These are phyloP conservation scores for Jasminum sambac DNA, from an alignment of 257 asterid species.

Conservation along the genomic window DNA sequence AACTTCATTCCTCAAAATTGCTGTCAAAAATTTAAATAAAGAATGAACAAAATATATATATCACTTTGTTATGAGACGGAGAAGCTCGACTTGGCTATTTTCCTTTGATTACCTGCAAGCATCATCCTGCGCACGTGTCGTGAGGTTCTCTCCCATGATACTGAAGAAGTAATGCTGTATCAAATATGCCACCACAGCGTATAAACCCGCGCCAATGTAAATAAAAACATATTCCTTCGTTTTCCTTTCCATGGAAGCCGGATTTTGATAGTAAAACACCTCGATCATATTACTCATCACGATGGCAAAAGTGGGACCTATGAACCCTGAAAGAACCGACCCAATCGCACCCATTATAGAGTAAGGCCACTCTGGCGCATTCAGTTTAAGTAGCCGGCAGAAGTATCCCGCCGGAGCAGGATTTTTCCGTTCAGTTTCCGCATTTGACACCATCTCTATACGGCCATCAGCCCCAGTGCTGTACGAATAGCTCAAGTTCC, in stretches of 20 bases:
- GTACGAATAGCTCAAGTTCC: conserved; percentile 87
- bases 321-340: conserved; percentile 32
- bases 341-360: conserved; percentile 93
- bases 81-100: too few relatives aligned
- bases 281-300: conserved; percentile 59
- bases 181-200: conserved; percentile 53
- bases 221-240: conserved; percentile 51
- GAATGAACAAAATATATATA: too few relatives aligned
- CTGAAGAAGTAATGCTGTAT: conserved; percentile 58
- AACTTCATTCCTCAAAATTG: conserved; percentile 90
- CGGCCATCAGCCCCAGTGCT: conserved; percentile 99
- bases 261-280: conserved; percentile 49
- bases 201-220: conserved; percentile 55
- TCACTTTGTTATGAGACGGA: too few relatives aligned
- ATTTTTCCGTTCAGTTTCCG: conserved; percentile 80
- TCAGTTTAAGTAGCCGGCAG: conserved; percentile 76
- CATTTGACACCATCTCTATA: conserved; percentile 91
- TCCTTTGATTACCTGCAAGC: conserved; percentile 53
- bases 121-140: conserved; percentile 60
- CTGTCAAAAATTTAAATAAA: too few relatives aligned
- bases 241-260: conserved; percentile 47
- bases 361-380: conserved; percentile 99
- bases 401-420: conserved; percentile 89
- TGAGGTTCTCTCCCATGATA: conserved; percentile 58
- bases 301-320: conserved; percentile 54